A percentile compares a stretch with the other conserved stretches of the same genome.
Evolutionary conservation across 169 alveolate species (phyloP).

Genomic region (Eimeria tenella): DNA sequence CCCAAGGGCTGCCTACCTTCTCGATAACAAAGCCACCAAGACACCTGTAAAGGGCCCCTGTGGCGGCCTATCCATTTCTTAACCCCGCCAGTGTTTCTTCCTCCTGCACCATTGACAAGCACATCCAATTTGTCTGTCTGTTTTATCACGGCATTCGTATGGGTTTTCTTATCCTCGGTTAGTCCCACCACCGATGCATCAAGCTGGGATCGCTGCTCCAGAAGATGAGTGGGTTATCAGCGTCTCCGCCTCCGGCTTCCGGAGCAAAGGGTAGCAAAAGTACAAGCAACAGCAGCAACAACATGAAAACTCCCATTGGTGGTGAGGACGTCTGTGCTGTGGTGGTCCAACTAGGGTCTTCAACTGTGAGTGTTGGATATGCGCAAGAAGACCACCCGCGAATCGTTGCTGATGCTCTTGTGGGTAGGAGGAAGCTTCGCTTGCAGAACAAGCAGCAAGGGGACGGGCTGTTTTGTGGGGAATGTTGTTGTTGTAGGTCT

Average conservation of each 20-base stretch:
- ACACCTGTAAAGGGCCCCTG: too few species aligned
- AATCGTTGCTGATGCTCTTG: slow-evolving; percentile 82
- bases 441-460: slow-evolving; percentile 70
- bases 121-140: too few species aligned
- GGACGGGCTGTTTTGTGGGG: slow-evolving; percentile 78
- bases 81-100: too few species aligned
- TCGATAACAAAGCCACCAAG: background rate
- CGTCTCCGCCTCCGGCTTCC: slow-evolving; percentile 12
- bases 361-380: slow-evolving; percentile 90
- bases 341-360: slow-evolving; percentile 92
- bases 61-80: too few species aligned
- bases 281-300: background rate
- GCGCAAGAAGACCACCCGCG: slow-evolving; percentile 96
- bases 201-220: too few species aligned
- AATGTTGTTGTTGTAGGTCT: slow-evolving; percentile 77
- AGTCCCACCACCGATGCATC: too few species aligned
- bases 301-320: background rate
- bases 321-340: slow-evolving; percentile 88
- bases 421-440: slow-evolving; percentile 81
- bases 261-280: background rate
- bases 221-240: slow-evolving; percentile 1
- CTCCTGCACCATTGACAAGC: too few species aligned
- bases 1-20: too few species aligned
- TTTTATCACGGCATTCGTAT: too few species aligned
- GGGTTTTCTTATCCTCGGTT: too few species aligned